phyloP scores from a whole-genome alignment of 2,329 filamentous ascomycete species.

The Diplodia intermedia region DNA sequence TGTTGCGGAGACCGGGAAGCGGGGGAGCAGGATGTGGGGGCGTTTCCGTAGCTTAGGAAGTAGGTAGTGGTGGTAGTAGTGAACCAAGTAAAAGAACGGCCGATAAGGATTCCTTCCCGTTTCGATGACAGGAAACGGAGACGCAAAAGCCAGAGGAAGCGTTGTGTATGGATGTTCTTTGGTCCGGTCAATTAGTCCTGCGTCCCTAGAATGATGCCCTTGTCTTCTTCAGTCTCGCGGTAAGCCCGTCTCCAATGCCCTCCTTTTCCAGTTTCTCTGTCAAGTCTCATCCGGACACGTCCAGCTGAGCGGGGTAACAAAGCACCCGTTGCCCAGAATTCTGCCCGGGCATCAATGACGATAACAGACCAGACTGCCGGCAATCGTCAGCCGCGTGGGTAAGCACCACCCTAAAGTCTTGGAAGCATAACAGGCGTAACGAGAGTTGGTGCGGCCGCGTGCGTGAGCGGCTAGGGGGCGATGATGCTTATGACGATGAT shows the following conservation, averaged over 20 bases:
- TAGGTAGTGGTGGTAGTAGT: background rate
- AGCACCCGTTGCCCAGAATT: background rate
- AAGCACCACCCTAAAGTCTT: background rate
- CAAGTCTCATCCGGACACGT: no score
- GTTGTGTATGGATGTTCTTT: background rate
- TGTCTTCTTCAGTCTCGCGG: background rate
- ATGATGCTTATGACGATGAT: slow-evolving; percentile 3
- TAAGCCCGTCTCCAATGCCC: background rate
- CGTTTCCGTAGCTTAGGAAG: background rate
- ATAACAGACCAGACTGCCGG: slow-evolving; percentile 10
- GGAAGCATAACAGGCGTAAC: background rate
- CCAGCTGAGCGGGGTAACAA: background rate
- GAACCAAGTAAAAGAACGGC: background rate
- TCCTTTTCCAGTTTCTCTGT: background rate
- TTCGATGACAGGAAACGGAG: background rate
- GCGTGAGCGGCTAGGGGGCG: slow-evolving; percentile 10
- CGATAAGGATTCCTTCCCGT: slow-evolving; percentile 2
- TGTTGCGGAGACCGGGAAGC: background rate
- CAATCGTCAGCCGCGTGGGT: slow-evolving; percentile 23
- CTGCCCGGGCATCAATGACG: background rate
- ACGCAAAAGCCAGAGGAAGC: background rate
- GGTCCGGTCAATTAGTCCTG: background rate
- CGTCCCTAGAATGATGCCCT: background rate
- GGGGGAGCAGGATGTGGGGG: background rate
- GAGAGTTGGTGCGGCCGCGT: background rate